Percentiles rank a stretch among this genome's conserved stretches.
These are phyloP conservation scores for Diaporthe amygdali DNA, from an alignment of 2,329 filamentous ascomycete species.

Conservation along the genomic window DNA sequence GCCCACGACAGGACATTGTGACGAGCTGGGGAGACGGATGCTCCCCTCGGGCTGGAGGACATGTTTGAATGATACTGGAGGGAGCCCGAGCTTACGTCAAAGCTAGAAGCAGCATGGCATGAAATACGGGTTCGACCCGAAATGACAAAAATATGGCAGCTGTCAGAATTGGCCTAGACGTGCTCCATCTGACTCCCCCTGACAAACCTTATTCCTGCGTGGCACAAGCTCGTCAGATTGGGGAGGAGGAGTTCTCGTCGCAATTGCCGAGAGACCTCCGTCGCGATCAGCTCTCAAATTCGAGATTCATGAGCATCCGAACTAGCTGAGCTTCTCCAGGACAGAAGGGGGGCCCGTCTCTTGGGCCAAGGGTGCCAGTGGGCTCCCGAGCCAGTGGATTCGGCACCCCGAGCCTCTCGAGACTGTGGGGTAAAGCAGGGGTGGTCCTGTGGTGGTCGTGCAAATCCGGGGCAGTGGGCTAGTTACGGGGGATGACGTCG, in stretches of 20 bases:
- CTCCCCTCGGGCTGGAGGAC: not conserved
- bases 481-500: not conserved
- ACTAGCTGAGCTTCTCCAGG: conserved; percentile 4
- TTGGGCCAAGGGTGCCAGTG: not conserved
- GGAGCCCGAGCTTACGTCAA: not conserved
- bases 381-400: conserved; percentile 9
- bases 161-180: not conserved
- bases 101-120: not conserved
- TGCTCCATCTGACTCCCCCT: not conserved
- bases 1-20: not conserved
- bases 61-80: not conserved
- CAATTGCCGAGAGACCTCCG: conserved; percentile 12
- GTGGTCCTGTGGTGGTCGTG: not conserved
- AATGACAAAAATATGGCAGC: not conserved
- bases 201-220: not conserved
- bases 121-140: not conserved
- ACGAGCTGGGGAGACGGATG: not conserved
- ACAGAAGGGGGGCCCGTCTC: not conserved
- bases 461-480: conserved; percentile 12
- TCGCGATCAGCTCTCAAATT: not conserved
- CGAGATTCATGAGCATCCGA: not conserved
- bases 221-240: not conserved
- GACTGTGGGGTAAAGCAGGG: conserved; percentile 15
- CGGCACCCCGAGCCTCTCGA: not conserved
- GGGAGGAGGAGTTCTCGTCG: not conserved